Evolutionary conservation across 202 grass and related monocot genomes (phyloP), one percentile per base, ranked within the genome.

Genomic region (Eragrostis tef): DNA sequence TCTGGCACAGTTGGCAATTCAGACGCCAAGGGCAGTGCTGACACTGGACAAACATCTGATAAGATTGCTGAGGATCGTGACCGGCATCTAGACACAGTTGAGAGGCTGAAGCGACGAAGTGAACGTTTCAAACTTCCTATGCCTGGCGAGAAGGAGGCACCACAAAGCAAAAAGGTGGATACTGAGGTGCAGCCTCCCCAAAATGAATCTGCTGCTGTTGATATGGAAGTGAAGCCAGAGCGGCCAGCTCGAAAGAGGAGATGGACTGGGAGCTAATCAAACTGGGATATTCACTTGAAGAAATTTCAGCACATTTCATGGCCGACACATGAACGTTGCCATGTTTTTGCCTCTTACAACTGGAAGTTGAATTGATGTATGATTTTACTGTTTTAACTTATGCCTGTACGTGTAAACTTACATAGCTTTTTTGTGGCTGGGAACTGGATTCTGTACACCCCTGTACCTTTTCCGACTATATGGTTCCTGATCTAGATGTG

Each of bases 51-150:
- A 71, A 75, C 81, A 72, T 79, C 70, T 24, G 90, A 90, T 22
- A 94, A 90, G 90, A 86, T 21, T 2, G 19, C 47, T 7, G 89
- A 94, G 24, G 92, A 89, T 27, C 86, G 67, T 26, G 90, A 94
- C 62, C 88, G 82, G 17, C 92, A 95, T 83, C 86, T 95, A 65
- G 95, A 98, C 81, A 98, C 95, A 25, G 91, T 96, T 11, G 96
- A 94, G 76, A 93, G 87, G 80, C 89, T 99, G 21, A 99, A 96
- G 83, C 90, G 90, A 64, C 83, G 97, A 62, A 99, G 97, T 73
- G 97, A 99, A 83, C 90, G 97, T 46, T 99, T 99, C 80, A 99
- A 99, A 75, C 87, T 93, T 83, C 97, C 97, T 17, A 96, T 99
- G 97, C 93, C 85, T 57, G 87, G 89, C 5, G 97, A 99, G 87